Evolutionary conservation across 2,329 filamentous ascomycete species (phyloP).

Genomic region (Scopulariopsis brevicaulis): DNA sequence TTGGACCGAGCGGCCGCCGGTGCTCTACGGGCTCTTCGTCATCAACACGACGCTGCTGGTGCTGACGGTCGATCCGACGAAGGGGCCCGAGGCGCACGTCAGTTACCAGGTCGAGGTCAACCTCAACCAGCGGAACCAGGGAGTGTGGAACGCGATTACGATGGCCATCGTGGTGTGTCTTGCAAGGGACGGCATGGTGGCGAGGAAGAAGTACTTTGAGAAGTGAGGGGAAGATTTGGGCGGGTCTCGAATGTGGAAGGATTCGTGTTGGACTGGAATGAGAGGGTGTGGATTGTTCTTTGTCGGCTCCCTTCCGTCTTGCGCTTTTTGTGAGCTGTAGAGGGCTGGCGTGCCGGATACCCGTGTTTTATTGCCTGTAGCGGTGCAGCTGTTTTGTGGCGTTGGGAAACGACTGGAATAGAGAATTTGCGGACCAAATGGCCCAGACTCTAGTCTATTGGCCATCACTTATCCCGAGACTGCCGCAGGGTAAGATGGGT

Average conservation of each 20-base stretch:
- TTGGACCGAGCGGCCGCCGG: slow-evolving; percentile 16
- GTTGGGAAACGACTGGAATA: too few species aligned
- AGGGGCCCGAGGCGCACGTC: slow-evolving; percentile 20
- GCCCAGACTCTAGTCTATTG: too few species aligned
- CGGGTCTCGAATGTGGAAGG: neutral
- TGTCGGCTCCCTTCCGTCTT: neutral
- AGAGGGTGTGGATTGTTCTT: neutral
- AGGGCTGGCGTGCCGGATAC: too few species aligned
- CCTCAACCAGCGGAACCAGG: slow-evolving; percentile 24
- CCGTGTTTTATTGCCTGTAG: too few species aligned
- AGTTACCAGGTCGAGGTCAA: slow-evolving; percentile 30
- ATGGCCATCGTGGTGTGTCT: slow-evolving; percentile 25
- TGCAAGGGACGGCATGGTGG: slow-evolving; percentile 26
- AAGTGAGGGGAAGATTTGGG: neutral
- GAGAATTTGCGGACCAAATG: too few species aligned
- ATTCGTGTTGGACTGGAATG: neutral
- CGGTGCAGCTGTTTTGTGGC: too few species aligned
- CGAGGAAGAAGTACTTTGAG: slow-evolving; percentile 20
- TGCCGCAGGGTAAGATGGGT: too few species aligned
- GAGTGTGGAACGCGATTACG: slow-evolving; percentile 32
- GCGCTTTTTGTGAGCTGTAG: too few species aligned
- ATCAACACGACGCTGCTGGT: slow-evolving; percentile 25
- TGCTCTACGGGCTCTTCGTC: slow-evolving; percentile 31
- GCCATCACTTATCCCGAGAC: too few species aligned
- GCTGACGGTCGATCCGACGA: slow-evolving; percentile 25